Conservation (phyloP, 176 grass and related monocot genomes). For the Puccinellia tenuiflora region DNA sequence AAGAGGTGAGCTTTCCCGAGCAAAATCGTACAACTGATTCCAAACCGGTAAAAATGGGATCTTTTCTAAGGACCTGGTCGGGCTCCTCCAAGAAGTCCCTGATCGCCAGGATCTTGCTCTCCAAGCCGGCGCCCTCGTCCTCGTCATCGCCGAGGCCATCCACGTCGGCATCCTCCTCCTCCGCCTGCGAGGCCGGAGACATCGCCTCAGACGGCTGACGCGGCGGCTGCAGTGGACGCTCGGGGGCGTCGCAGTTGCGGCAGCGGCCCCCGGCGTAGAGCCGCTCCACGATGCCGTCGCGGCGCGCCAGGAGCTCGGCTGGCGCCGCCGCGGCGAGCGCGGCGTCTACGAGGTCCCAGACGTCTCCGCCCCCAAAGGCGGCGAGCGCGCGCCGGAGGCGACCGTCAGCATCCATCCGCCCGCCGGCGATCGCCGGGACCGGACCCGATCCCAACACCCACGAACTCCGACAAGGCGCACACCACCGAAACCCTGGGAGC, state of each 20-base stretch:
- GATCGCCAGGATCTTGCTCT: constrained; percentile 59
- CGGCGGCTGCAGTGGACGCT: neutral
- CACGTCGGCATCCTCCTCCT: constrained; percentile 18
- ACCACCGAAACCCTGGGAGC: neutral
- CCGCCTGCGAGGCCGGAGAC: constrained; percentile 4
- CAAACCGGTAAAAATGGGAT: constrained; percentile 24
- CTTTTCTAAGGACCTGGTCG: constrained; percentile 49
- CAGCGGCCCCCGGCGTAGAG: constrained; percentile 46
- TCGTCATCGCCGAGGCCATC: constrained; percentile 21
- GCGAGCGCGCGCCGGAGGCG: constrained; percentile 46
- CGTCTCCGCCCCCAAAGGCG: constrained; percentile 36
- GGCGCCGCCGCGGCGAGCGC: constrained; percentile 44
- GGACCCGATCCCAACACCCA: neutral
- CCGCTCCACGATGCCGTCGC: constrained; percentile 69
- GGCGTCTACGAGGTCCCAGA: constrained; percentile 72
- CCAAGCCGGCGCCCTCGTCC: constrained; percentile 4
- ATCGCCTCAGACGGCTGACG: neutral
- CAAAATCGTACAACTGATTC: neutral
- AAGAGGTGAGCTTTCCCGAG: constrained; percentile 18
- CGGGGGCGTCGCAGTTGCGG: constrained; percentile 34
- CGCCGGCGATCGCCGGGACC: neutral
- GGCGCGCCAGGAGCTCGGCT: constrained; percentile 56
- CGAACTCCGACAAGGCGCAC: neutral
- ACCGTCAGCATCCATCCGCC: constrained; percentile 44
- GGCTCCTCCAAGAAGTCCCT: constrained; percentile 78